Evolutionary conservation across 108 stramenopile genomes (phyloP).

Genomic region (Cyclotella atomus): DNA sequence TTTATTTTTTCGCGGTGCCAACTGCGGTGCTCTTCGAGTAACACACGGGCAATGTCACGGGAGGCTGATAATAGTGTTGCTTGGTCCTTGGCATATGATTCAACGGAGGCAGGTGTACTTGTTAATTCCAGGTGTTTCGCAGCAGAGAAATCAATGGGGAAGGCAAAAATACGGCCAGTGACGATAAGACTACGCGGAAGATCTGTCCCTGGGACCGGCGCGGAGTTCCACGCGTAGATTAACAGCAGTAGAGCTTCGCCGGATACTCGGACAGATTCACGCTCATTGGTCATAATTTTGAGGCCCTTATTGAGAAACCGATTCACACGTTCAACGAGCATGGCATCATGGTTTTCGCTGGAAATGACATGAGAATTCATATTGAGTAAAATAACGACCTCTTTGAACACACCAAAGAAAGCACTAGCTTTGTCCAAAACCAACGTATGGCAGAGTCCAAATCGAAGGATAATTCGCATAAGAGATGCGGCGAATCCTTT

Average conservation of each 20-base stretch:
- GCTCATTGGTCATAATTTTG: conserved; percentile 21
- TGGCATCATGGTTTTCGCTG: conserved; percentile 36
- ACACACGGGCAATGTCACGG: not conserved
- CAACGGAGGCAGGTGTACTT: not conserved
- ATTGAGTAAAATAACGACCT: not conserved
- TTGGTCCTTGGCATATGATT: not conserved
- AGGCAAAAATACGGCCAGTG: conserved; percentile 24
- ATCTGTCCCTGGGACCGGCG: conserved; percentile 29
- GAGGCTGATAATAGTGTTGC: not conserved
- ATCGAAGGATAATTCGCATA: conserved; percentile 14
- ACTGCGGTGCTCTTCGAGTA: conserved; percentile 13
- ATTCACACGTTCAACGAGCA: conserved; percentile 35
- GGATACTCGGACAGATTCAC: not conserved
- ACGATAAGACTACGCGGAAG: conserved; percentile 12
- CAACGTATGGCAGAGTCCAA: not conserved
- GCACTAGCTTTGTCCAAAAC: conserved; percentile 10
- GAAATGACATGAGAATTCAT: conserved; percentile 5
- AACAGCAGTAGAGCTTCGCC: conserved; percentile 11
- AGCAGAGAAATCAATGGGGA: conserved; percentile 34
- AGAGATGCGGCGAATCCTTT: conserved; percentile 4
- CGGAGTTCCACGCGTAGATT: conserved; percentile 32
- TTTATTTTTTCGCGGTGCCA: conserved; percentile 6
- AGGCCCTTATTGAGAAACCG: conserved; percentile 26
- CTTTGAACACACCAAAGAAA: not conserved
- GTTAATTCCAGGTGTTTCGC: not conserved